Base-by-base conservation (phyloP, 805 yeast species). In the Suhomyces canberraensis region DNA sequence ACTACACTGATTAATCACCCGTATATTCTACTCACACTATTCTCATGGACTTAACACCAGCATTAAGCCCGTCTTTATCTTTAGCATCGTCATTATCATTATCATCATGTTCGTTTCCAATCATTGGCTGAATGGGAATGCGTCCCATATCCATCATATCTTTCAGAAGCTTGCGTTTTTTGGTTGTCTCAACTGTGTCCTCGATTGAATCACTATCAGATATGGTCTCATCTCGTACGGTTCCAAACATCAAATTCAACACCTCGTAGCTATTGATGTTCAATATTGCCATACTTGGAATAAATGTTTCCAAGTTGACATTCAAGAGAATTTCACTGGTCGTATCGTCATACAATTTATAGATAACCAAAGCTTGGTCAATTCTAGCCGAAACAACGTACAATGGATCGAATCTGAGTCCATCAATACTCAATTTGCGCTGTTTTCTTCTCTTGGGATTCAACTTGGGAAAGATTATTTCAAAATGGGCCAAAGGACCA, bases 341-440 rank as follows among this genome's bases (percentile, higher is more conserved):
- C 16, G 44, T 44, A 33, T 52, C 46, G 28, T 54, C 59, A 29
- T 18, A 41, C 6, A 59, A 44, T 31, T 47, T 47, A 36, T 56
- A 54, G 8, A 58, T 45, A 8, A 52, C 41, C n/a, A 54, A 30
- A 16, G 39, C 33, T n/a, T 44, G 47, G 24, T 54, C 55, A 11
- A 56, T 33, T 20, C 56, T 51, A 15, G 61, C 35, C 13, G 53
- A 37, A 5, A 58, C 36, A 11, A 51, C 29, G 27, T 49, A 56
- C 6, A 60, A 39, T 16, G 65, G 62, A 22, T 45, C 45, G 24
- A 58, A 58, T 9, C 25, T 36, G 14, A 48, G 33, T 14, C 33
- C 33, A 7, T 29, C 21, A 4, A 29, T 14, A 26, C 4, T 28
- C 18, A 15, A 15, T 19, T 35, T 29, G 26, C 24, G 36, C 9